Conservation (phyloP, 345 rosid genomes). For the Microthlaspi erraticum region DNA sequence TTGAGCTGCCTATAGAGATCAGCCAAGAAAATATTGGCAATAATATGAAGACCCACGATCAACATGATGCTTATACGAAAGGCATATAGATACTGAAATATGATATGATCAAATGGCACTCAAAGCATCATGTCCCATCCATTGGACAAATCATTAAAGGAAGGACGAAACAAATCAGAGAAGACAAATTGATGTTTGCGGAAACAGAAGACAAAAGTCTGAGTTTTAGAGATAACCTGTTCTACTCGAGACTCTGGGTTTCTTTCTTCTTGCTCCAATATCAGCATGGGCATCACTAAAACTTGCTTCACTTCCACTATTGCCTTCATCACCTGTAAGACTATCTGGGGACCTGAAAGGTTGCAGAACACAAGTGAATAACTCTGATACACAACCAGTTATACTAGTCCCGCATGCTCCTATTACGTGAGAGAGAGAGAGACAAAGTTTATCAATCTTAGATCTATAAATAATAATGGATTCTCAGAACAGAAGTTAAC, state of each 20-base stretch:
- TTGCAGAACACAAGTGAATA: conserved; percentile 32
- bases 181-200: conserved; percentile 2
- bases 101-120: conserved; percentile 21
- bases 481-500: conserved; percentile 10
- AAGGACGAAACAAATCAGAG: neutral
- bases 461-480: neutral
- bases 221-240: conserved; percentile 52
- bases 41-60: neutral
- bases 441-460: neutral
- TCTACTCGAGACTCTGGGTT: conserved; percentile 51
- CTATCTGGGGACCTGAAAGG: conserved; percentile 64
- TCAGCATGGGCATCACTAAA: conserved; percentile 55
- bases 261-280: conserved; percentile 52
- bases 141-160: conserved; percentile 6
- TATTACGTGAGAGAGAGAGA: neutral
- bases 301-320: conserved; percentile 55
- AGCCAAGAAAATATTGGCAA: neutral
- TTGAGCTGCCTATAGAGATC: neutral
- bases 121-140: neutral
- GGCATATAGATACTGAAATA: neutral
- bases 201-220: conserved; percentile 11
- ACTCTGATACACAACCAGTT: conserved; percentile 28
- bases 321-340: conserved; percentile 59
- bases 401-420: conserved; percentile 13
- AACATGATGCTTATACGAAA: neutral